phyloP scores from a whole-genome alignment of 345 rosid genomes.

The Lagerstroemia speciosa region DNA sequence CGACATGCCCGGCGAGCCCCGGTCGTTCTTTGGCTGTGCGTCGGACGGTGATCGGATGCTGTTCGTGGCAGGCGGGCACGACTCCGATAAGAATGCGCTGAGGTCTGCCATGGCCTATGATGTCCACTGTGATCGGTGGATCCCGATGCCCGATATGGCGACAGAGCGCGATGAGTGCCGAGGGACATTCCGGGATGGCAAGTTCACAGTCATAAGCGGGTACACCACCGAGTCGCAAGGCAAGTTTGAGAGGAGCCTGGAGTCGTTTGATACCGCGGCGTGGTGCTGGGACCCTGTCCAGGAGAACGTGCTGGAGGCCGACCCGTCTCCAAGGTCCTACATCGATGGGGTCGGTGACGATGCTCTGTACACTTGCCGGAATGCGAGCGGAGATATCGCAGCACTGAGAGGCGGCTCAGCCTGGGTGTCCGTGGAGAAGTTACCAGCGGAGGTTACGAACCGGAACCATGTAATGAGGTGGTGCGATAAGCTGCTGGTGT shows the following conservation, averaged over 20 bases:
- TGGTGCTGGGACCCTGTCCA: slow-evolving; percentile 36
- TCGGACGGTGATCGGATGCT: slow-evolving; percentile 58
- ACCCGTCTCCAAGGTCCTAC: slow-evolving; percentile 29
- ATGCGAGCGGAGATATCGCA: slow-evolving; percentile 28
- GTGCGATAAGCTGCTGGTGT: slow-evolving; percentile 40
- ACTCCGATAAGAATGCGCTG: slow-evolving; percentile 59
- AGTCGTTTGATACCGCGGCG: slow-evolving; percentile 32
- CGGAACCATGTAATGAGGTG: slow-evolving; percentile 25
- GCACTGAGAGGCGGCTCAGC: slow-evolving; percentile 6
- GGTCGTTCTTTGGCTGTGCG: slow-evolving; percentile 60
- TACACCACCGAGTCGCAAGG: slow-evolving; percentile 75
- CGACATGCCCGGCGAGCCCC: slow-evolving; percentile 53
- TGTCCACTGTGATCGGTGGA: slow-evolving; percentile 52
- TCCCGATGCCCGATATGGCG: slow-evolving; percentile 56
- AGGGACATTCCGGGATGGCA: slow-evolving; percentile 46
- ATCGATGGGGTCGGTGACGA: slow-evolving; percentile 18
- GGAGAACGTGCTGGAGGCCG: slow-evolving; percentile 22
- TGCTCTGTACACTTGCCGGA: slow-evolving; percentile 28
- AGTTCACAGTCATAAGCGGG: slow-evolving; percentile 67
- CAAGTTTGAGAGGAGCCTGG: slow-evolving; percentile 34
- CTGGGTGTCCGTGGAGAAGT: slow-evolving; percentile 36
- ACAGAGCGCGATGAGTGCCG: slow-evolving; percentile 78
- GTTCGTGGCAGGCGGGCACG: slow-evolving; percentile 75
- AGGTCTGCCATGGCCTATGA: slow-evolving; percentile 54
- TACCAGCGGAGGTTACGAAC: slow-evolving; percentile 43